Percentiles rank a stretch among this genome's conserved stretches.
Evolutionary conservation across 2,329 filamentous ascomycete species (phyloP).

Genomic region (Alternaria metachromatica): DNA sequence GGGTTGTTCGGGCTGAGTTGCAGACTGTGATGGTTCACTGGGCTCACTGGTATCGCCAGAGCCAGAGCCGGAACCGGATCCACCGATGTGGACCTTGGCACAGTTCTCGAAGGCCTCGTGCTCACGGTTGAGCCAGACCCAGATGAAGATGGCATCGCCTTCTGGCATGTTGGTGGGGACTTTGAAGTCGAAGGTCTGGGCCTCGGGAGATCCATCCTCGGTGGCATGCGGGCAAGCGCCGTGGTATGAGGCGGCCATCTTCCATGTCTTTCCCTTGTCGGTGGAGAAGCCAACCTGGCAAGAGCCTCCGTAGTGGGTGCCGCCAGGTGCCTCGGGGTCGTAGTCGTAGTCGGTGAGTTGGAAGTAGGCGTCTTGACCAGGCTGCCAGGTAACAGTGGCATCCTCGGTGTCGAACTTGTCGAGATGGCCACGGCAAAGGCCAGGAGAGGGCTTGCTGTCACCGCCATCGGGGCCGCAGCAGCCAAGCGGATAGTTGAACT

Average conservation of each 20-base stretch:
- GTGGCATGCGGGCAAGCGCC: constrained; percentile 56
- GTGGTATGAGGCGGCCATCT: constrained; percentile 54
- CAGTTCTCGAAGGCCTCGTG: constrained; percentile 56
- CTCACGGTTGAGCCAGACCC: constrained; percentile 59
- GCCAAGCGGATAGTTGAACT: constrained; percentile 55
- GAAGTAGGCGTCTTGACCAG: constrained; percentile 53
- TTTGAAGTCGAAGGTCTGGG: constrained; percentile 55
- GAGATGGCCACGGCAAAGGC: constrained; percentile 54
- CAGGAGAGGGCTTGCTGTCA: constrained; percentile 34
- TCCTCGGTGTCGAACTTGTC: constrained; percentile 53
- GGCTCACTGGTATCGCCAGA: constrained; percentile 11
- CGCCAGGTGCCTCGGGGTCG: constrained; percentile 32
- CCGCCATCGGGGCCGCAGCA: constrained; percentile 53
- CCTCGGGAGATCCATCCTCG: constrained; percentile 46
- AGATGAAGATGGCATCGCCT: constrained; percentile 54
- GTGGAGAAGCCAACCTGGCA: constrained; percentile 56
- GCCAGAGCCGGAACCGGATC: constrained; percentile 21
- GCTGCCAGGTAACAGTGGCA: constrained; percentile 53
- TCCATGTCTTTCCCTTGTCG: constrained; percentile 54
- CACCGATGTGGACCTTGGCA: constrained; percentile 52
- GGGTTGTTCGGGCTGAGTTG: constrained; percentile 19
- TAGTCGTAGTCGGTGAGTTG: constrained; percentile 44
- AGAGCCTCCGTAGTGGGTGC: constrained; percentile 56
- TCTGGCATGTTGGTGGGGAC: constrained; percentile 53
- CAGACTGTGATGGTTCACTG: constrained; percentile 15